Percentiles rank a stretch among this genome's conserved stretches.
Evolutionary conservation across 2,329 filamentous ascomycete species (phyloP).

Genomic region (Aspergillus nomiae): DNA sequence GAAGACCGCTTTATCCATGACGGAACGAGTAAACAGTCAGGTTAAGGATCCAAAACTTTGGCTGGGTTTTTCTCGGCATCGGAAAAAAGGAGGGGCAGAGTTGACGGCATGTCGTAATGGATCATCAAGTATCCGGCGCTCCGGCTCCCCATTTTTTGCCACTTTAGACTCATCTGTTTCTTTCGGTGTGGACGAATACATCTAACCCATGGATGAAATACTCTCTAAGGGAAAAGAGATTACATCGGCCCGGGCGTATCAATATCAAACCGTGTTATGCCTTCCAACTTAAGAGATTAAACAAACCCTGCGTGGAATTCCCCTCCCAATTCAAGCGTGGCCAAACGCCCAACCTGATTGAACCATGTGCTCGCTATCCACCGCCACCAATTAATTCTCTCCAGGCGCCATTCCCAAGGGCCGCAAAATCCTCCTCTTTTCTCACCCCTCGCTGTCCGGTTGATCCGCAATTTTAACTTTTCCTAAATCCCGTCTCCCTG

Average conservation of each 20-base stretch:
- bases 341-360: background rate
- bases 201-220: background rate
- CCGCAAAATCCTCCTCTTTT: background rate
- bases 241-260: background rate
- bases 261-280: background rate
- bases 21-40: background rate
- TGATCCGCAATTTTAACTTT: constrained; percentile 19
- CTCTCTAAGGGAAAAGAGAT: background rate
- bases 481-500: constrained; percentile 22
- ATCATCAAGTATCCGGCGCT: constrained; percentile 8
- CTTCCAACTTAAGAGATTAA: background rate
- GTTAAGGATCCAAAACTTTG: constrained; percentile 8
- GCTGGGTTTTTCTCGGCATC: constrained; percentile 9
- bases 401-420: background rate
- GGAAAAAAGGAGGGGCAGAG: constrained; percentile 13
- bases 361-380: background rate
- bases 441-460: background rate
- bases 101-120: constrained; percentile 4
- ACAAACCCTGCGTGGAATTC: background rate
- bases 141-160: background rate
- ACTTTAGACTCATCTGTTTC: constrained; percentile 1
- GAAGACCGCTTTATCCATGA: background rate
- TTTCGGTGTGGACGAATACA: background rate
- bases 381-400: constrained; percentile 5
- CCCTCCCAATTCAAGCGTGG: background rate